phyloP scores from a whole-genome alignment of 2,329 filamentous ascomycete species.

The Fusarium nematophilum region DNA sequence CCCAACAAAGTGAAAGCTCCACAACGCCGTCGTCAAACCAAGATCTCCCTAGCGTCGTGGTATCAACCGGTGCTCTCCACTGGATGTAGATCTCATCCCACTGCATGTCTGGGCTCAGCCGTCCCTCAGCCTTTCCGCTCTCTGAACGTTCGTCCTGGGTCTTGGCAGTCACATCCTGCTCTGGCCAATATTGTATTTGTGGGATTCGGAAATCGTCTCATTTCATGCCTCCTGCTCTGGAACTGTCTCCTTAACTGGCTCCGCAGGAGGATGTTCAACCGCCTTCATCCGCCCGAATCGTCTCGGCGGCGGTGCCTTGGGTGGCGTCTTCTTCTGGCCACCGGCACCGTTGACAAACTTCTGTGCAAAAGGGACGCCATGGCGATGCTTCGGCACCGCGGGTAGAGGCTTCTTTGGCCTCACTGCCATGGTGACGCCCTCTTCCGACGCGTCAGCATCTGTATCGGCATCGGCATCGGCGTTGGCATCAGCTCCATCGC shows the following conservation, averaged over 20 bases:
- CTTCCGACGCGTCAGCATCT: no score
- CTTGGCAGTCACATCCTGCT: no score
- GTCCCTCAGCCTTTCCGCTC: neutral
- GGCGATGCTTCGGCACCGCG: constrained; percentile 66
- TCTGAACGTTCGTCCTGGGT: neutral
- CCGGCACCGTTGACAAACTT: constrained; percentile 45
- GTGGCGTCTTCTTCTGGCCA: constrained; percentile 54
- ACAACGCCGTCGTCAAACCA: constrained; percentile 36
- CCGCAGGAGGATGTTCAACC: constrained; percentile 46
- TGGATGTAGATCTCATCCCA: neutral
- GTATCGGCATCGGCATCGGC: no score
- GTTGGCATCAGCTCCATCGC: constrained; percentile 42
- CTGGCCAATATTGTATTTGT: no score
- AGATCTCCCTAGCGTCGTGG: constrained; percentile 9
- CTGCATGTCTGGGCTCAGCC: neutral
- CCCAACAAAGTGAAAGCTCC: constrained; percentile 35
- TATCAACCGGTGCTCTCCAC: constrained; percentile 17
- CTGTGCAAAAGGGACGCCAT: constrained; percentile 60
- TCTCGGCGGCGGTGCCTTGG: constrained; percentile 60
- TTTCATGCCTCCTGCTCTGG: constrained; percentile 27
- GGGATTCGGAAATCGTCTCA: neutral
- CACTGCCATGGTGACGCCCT: constrained; percentile 37
- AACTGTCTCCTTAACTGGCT: constrained; percentile 41
- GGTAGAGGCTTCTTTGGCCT: constrained; percentile 62
- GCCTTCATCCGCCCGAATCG: constrained; percentile 56